A percentile compares a stretch with the other conserved stretches of the same genome.
These are phyloP conservation scores for Sapria himalayana DNA, from an alignment of 345 rosid species.

Conservation along the genomic window DNA sequence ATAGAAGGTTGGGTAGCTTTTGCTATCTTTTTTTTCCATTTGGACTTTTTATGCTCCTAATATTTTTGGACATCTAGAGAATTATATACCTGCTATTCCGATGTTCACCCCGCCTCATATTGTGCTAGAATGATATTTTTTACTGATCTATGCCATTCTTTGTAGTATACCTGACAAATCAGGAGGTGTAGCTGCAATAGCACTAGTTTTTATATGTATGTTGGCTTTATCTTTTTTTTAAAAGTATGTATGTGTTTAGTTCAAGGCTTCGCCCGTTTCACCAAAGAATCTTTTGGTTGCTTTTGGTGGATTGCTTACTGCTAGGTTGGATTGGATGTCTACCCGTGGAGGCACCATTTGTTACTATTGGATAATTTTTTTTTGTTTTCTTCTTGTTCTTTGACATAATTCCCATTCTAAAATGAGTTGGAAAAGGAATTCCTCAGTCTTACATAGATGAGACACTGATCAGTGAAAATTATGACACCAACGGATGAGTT, in stretches of 20 bases:
- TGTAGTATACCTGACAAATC: slow-evolving; percentile 6
- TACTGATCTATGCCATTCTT: slow-evolving; percentile 5
- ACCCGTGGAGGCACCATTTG: slow-evolving; percentile 1
- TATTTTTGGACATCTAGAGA: too few species aligned
- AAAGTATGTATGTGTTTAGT: neutral
- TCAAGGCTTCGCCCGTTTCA: neutral
- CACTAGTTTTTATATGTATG: slow-evolving; percentile 4
- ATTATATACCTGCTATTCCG: too few species aligned
- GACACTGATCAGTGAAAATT: too few species aligned
- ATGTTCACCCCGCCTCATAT: too few species aligned
- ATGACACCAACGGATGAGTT: too few species aligned
- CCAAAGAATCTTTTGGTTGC: neutral
- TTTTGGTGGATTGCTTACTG: neutral
- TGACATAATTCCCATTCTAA: neutral
- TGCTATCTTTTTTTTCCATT: too few species aligned
- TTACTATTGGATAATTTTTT: neutral
- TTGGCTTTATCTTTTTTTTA: slow-evolving; percentile 2
- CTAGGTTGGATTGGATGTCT: neutral
- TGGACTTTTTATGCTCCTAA: too few species aligned
- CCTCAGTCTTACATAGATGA: too few species aligned
- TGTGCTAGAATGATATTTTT: slow-evolving; percentile 4
- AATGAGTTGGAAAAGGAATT: too few species aligned
- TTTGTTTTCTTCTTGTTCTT: neutral
- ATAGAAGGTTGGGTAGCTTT: too few species aligned
- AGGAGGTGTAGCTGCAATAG: slow-evolving; percentile 5